Conservation (phyloP, 2,329 filamentous ascomycete genomes). For the Botrytis hyacinthi region DNA sequence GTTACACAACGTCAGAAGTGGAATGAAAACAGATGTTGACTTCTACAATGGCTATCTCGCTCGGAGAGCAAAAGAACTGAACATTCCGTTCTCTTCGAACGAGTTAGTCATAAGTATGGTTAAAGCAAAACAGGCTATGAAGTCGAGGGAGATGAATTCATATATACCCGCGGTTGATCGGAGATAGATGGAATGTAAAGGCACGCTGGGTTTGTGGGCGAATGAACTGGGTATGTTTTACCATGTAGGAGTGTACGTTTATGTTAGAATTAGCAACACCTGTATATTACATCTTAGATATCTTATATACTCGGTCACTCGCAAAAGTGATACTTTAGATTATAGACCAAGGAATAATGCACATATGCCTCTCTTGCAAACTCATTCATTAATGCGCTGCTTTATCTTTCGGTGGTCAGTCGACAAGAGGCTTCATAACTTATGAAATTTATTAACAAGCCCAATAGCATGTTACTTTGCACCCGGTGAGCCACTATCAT, state of each 20-base stretch:
- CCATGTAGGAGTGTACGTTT: constrained; percentile 13
- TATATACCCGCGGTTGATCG: constrained; percentile 33
- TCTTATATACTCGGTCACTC: constrained; percentile 12
- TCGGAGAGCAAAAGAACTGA: constrained; percentile 66
- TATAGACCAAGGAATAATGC: constrained; percentile 3
- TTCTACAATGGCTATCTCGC: constrained; percentile 90
- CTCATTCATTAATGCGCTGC: too few relatives aligned
- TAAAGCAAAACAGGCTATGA: constrained; percentile 58
- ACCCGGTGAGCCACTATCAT: neutral
- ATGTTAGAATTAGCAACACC: constrained; percentile 15
- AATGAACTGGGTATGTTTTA: neutral
- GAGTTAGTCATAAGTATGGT: constrained; percentile 71
- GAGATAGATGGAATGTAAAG: neutral
- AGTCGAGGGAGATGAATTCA: constrained; percentile 29
- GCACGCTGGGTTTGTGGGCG: neutral
- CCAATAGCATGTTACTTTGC: neutral
- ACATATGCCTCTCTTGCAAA: constrained; percentile 5
- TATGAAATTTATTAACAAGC: neutral
- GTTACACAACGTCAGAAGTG: constrained; percentile 61
- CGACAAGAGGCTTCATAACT: neutral
- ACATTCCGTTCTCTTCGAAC: constrained; percentile 70
- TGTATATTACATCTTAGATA: constrained; percentile 20
- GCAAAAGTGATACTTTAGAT: constrained; percentile 7
- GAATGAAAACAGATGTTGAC: constrained; percentile 70
- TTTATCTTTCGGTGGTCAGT: neutral